Evolutionary conservation across 192 early-diverging fungal genomes (phyloP).

Genomic region (Jimgerdemannia lactiflua): DNA sequence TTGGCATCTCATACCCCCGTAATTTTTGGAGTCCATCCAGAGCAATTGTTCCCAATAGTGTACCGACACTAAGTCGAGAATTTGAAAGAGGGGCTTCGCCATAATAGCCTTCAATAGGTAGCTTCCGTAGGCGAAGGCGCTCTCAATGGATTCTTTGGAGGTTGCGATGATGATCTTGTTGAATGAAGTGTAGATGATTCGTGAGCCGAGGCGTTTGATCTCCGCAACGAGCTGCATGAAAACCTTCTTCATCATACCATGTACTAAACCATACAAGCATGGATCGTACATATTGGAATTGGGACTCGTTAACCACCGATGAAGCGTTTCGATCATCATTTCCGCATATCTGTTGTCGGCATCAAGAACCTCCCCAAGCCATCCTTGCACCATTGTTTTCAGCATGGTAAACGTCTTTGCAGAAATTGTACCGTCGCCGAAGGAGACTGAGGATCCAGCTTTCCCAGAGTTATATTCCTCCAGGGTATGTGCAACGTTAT

Average conservation of each 20-base stretch:
- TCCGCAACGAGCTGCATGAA: conserved; percentile 83
- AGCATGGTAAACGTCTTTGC: conserved; percentile 70
- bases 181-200: conserved; percentile 75
- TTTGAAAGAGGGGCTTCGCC: conserved; percentile 72
- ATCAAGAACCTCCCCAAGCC: conserved; percentile 69
- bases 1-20: conserved; percentile 57
- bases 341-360: conserved; percentile 65
- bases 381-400: conserved; percentile 72
- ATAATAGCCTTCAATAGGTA: conserved; percentile 71
- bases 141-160: conserved; percentile 67
- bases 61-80: conserved; percentile 63
- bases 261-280: conserved; percentile 71
- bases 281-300: conserved; percentile 82
- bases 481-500: conserved; percentile 48
- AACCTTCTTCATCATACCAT: conserved; percentile 87
- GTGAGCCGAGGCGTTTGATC: conserved; percentile 72
- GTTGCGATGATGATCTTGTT: conserved; percentile 83
- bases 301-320: conserved; percentile 84
- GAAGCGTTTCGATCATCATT: conserved; percentile 79
- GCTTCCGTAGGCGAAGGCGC: conserved; percentile 68
- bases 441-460: conserved; percentile 25
- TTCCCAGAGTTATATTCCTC: conserved; percentile 58
- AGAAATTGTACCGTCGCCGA: conserved; percentile 43
- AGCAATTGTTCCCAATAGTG: conserved; percentile 78
- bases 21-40: conserved; percentile 95